Base-by-base conservation (phyloP, 805 yeast genomes). In the Candida namnaoensis region DNA sequence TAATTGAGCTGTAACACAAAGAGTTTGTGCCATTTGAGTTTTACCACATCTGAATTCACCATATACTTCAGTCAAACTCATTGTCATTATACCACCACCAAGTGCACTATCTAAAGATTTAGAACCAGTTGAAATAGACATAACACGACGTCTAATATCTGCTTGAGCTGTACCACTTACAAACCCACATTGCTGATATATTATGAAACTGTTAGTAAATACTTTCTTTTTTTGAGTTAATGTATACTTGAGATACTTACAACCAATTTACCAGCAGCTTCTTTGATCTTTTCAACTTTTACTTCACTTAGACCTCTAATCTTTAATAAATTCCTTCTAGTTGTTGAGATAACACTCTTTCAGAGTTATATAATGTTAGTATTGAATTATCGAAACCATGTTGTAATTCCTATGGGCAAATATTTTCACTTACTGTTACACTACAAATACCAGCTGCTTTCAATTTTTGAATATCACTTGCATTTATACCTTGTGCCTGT, bases 21-120 rank as follows among this genome's bases (percentile, higher is more conserved):
- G 65, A 0, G 91, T 83, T 56, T 83, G 91, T 23, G 90, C 80
- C 56, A 83, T 61, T 57, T 83, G 91, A n/a, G 90, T 82, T 53
- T 83, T 83, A 35, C 91, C 91, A 42, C 90, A 82, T 54, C 91
- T 66, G 50, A 80, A 83, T 51, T 83, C 91, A 1, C 91, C 91
- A 62, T 80, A 83, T 0, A 81, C 87, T 56, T 83, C 91, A 0
- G 88, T 81, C 41, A 82, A 78, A 30, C 85, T 75, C 68, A 85
- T 86, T 0, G 90, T 79, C 65, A 78, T 80, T 35, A 83, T 66
- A 0, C 91, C 90, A 8, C 88, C 91, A 11, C 88, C 88, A 11
- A 83, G 62, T 24, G 81, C 66, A 5, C 78, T 70, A 53, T 83
- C 88, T 39, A 83, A 66, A 41, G 80, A 80, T 53, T 76, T 80